Conservation (phyloP, 192 early-diverging fungal species). For the Geranomyces michiganensis region DNA sequence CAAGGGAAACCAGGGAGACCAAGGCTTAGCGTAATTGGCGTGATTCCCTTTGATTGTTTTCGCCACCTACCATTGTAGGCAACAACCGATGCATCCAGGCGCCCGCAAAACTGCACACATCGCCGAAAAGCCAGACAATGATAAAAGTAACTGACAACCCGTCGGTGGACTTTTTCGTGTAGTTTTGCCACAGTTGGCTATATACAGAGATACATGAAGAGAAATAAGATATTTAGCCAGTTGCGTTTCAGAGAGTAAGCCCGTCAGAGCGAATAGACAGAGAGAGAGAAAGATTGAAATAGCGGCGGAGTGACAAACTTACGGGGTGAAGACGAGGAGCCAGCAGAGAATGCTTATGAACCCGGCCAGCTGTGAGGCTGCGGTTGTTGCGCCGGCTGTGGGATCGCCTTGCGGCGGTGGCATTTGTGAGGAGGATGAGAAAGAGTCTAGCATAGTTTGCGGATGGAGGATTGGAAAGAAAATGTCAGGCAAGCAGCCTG, state of each 20-base stretch:
- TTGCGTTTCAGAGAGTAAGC: background rate
- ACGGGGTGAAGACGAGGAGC: slow-evolving; percentile 83
- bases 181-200: slow-evolving; percentile 79
- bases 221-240: background rate
- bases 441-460: background rate
- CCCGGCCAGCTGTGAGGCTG: background rate
- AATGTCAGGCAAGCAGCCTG: too few species aligned
- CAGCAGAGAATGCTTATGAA: slow-evolving; percentile 53
- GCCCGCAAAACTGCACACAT: slow-evolving; percentile 75
- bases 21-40: background rate
- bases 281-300: too few species aligned
- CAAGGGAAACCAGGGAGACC: background rate
- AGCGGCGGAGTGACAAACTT: too few species aligned
- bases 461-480: too few species aligned
- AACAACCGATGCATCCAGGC: slow-evolving; percentile 72
- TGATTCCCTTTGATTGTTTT: background rate
- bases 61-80: slow-evolving; percentile 61
- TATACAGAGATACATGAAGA: background rate
- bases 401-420: background rate
- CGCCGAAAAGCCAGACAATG: slow-evolving; percentile 77
- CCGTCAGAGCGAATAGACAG: slow-evolving; percentile 1
- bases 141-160: slow-evolving; percentile 74
- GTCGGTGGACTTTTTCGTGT: slow-evolving; percentile 74
- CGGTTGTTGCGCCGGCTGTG: background rate
- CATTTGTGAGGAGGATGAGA: background rate